phyloP scores from a whole-genome alignment of 1,284 basidiomycete genomes.

The Termitomyces sp. region DNA sequence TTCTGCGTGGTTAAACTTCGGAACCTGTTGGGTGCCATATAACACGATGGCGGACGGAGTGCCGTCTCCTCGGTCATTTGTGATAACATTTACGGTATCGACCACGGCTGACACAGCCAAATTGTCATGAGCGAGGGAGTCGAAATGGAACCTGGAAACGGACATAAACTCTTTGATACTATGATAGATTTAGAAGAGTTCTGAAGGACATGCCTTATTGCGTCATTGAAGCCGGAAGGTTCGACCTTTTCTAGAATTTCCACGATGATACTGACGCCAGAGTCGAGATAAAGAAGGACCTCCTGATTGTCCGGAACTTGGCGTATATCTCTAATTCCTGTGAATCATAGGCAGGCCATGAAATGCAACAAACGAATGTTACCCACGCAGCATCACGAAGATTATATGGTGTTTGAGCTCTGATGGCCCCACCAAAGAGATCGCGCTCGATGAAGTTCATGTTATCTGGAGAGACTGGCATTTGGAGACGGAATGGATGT shows the following conservation, averaged over 20 bases:
- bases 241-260: slow-evolving; percentile 82
- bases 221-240: slow-evolving; percentile 50
- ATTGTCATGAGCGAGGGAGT: slow-evolving; percentile 91
- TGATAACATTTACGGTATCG: slow-evolving; percentile 34
- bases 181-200: slow-evolving; percentile 10
- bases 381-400: slow-evolving; percentile 86
- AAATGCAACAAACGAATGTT: slow-evolving; percentile 2
- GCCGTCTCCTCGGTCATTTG: slow-evolving; percentile 38
- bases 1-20: slow-evolving; percentile 66
- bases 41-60: slow-evolving; percentile 62
- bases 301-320: slow-evolving; percentile 98
- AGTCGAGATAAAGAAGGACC: slow-evolving; percentile 76
- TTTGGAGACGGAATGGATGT: no score
- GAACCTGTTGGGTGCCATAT: slow-evolving; percentile 63
- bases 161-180: slow-evolving; percentile 10
- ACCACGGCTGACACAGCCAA: slow-evolving; percentile 54
- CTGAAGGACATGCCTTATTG: slow-evolving; percentile 50
- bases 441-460: slow-evolving; percentile 24
- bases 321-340: slow-evolving; percentile 63
- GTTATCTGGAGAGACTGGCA: neutral
- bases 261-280: slow-evolving; percentile 75
- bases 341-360: slow-evolving; percentile 5
- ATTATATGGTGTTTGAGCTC: slow-evolving; percentile 47
- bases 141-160: slow-evolving; percentile 77
- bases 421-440: slow-evolving; percentile 83